Base-by-base conservation (phyloP, 768 basidiomycete genomes). In the Leccinum truebloodii region DNA sequence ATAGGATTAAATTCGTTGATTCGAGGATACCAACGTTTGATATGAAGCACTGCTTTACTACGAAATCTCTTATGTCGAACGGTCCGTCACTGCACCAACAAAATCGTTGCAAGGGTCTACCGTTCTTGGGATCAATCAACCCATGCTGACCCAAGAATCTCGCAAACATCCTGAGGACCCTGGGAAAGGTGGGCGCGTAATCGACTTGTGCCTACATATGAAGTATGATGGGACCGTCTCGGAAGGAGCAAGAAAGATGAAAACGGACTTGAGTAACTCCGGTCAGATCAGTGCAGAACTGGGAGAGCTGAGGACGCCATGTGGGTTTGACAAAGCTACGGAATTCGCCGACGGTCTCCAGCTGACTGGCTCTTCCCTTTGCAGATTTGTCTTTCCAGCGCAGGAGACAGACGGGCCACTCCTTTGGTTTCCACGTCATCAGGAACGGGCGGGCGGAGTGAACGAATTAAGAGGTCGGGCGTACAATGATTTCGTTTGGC, bases 401-500 rank as follows among this genome's bases (percentile, higher is more conserved):
- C 60, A 98, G 79, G 3, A 99, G 80, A 66, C 90, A 89, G 12
- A 98, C 92, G 6, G 96, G 96, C 77, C 93, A 94, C 76, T 99
- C 95, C 95, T 96, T 72, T 22, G 49, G 22, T 52, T 10, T 41
- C 32, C 9, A 61, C 12, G 52, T 48, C 60, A 51, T 65, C 51
- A 67, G 53, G 60, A 35, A 59, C 24, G 3, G 39, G 13, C 34
- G 13, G n/a, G 5, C 44, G 49, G 39, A 35, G 54, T 54, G 52
- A 54, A 63, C 28, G 59, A 56, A 53, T 51, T 51, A 61, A 54
- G 53, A 82, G 3, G 20, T 6, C 1, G 13, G 30, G 55, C 88
- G 69, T 72, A 92, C 96, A 63, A 98, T 97, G 58, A 98, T 95
- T 77, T 98, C 96, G 74, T 97, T 97, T 2, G 95, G 92, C 76